Base-by-base conservation (phyloP, 202 grass and related monocot genomes). In the Schoenoplectus triqueter region DNA sequence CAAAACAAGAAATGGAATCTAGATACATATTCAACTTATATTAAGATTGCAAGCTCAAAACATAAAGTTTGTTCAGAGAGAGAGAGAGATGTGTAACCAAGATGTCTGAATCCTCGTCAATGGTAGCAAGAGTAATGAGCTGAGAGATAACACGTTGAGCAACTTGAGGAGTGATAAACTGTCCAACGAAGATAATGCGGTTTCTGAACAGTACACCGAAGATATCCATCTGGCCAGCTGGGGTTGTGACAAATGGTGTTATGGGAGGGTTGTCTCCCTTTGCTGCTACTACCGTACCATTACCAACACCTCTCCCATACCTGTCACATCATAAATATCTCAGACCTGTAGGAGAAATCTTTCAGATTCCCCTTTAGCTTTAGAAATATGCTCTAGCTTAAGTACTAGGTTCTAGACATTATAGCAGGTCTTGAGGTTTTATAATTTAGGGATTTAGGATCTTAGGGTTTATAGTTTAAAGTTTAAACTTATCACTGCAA, bases 91-190 rank as follows among this genome's bases (percentile, higher is more conserved):
- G 75, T 39, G 39, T 74, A 87, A 99, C 96, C 88, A 95, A 81
- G 90, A 99, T 95, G 90, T 98, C 96, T 84, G 84, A 70, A 55
- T 94, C 86, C 75, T 95, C 93, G 65, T 99, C 93, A 77, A 99
- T 80, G 82, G 91, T 71, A 85, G 96, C 84, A 87, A 99, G 91
- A 85, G 90, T 92, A 73, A 98, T 76, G 78, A 98, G 96, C 72
- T 99, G 93, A 72, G 93, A 99, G 88, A 99, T 96, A 48, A 95
- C 93, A 82, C 88, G 93, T 13, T 99, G 91, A 82, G 96, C 96
- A 80, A 99, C 96, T 88, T 91, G 91, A 19, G 93, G 93, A 88
- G 90, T 95, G 82, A 99, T 80, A 86, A 90, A 94, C 70, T 95
- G 90, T 73, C 93, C 93, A 89, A 99, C 92, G 80, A 96, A 94